Conservation (phyloP, 495 filamentous ascomycete genomes). For the Bathelium albidoporum region DNA sequence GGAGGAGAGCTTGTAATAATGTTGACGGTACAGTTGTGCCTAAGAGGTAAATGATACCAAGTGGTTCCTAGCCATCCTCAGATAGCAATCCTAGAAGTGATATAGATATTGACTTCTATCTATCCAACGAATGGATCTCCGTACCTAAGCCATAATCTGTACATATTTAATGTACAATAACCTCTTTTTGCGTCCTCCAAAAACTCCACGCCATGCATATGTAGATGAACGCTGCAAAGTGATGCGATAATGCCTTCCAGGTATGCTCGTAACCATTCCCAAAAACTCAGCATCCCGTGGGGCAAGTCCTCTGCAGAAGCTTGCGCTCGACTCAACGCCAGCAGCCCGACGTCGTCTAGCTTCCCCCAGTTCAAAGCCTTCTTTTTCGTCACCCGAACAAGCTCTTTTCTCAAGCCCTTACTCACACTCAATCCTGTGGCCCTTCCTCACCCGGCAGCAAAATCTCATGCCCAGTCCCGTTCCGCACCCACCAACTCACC, state of each 20-base stretch:
- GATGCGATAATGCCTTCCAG: background rate
- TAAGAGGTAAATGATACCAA: no score
- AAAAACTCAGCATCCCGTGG: background rate
- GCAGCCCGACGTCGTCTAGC: background rate
- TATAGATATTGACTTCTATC: no score
- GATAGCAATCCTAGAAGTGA: no score
- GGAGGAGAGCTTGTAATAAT: no score
- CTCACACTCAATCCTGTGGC: background rate
- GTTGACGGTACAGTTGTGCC: no score
- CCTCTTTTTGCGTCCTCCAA: background rate
- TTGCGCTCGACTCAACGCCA: background rate
- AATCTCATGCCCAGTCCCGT: slow-evolving; percentile 28
- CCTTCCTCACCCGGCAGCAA: slow-evolving; percentile 23
- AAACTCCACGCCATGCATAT: background rate
- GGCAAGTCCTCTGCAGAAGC: background rate
- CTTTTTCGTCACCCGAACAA: no score
- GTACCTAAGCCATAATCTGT: no score
- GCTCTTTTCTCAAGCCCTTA: background rate
- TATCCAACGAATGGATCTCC: no score
- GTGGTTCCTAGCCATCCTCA: no score
- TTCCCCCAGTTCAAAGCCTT: background rate
- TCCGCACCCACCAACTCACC: slow-evolving; percentile 24
- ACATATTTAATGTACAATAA: no score
- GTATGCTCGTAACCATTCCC: background rate
- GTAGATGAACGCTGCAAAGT: background rate